phyloP scores from a whole-genome alignment of 2,329 filamentous ascomycete genomes.

The Aspergillus tamarii region DNA sequence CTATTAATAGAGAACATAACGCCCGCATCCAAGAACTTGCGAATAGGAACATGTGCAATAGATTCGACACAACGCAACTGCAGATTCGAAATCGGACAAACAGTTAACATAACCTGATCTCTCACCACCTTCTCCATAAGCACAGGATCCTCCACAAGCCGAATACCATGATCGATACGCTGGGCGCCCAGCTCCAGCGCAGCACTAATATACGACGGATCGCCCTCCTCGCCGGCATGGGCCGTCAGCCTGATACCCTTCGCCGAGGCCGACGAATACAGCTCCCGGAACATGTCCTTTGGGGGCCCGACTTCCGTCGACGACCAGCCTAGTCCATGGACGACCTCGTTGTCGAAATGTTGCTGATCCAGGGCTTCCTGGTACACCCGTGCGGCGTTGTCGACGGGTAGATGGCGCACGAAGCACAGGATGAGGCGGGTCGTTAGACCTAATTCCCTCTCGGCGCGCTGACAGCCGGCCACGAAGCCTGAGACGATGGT shows the following conservation, averaged over 20 bases:
- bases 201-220: constrained; percentile 64
- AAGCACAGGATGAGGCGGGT: constrained; percentile 73
- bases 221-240: constrained; percentile 77
- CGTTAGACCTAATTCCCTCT: constrained; percentile 65
- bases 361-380: constrained; percentile 42
- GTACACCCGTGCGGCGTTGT: constrained; percentile 53
- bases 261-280: constrained; percentile 60
- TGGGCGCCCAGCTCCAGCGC: constrained; percentile 67
- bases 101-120: constrained; percentile 64
- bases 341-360: constrained; percentile 53
- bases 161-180: constrained; percentile 76
- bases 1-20: constrained; percentile 74
- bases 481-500: constrained; percentile 67
- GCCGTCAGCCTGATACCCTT: constrained; percentile 66
- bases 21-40: constrained; percentile 64
- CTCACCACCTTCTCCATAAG: constrained; percentile 63
- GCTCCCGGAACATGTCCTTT: constrained; percentile 61
- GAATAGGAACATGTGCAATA: constrained; percentile 63
- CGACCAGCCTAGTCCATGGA: constrained; percentile 69
- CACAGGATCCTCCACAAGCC: constrained; percentile 61
- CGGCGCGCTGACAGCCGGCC: constrained; percentile 62
- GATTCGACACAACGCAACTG: constrained; percentile 59
- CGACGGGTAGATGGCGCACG: constrained; percentile 68
- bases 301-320: constrained; percentile 62
- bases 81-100: constrained; percentile 77